phyloP scores from a whole-genome alignment of 495 filamentous ascomycete genomes.

The Neurospora africana region DNA sequence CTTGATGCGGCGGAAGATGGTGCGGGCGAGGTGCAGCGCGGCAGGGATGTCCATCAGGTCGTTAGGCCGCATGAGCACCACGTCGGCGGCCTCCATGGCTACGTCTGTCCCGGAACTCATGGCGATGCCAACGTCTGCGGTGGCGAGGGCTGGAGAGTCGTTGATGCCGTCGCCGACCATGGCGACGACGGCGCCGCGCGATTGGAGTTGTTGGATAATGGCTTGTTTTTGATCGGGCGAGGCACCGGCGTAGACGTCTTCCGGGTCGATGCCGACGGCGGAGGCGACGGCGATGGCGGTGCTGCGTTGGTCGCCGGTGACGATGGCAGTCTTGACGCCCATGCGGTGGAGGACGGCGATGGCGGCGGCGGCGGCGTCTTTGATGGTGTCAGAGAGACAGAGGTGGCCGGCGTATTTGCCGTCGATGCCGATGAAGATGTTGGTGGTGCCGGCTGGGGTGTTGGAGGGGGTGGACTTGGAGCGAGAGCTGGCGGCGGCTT shows the following conservation, averaged over 20 bases:
- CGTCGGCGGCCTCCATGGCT: constrained; percentile 92
- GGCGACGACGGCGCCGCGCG: constrained; percentile 62
- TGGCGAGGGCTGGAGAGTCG: constrained; percentile 91
- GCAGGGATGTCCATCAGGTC: constrained; percentile 88
- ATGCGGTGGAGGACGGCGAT: constrained; percentile 76
- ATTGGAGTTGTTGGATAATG: constrained; percentile 70
- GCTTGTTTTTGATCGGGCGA: constrained; percentile 80
- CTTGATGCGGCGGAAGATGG: constrained; percentile 89
- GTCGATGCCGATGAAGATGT: constrained; percentile 85
- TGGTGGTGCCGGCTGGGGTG: constrained; percentile 59
- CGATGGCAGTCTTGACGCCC: constrained; percentile 77
- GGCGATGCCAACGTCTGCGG: constrained; percentile 85
- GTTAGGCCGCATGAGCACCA: constrained; percentile 89
- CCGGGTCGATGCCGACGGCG: constrained; percentile 66
- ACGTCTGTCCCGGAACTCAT: constrained; percentile 91
- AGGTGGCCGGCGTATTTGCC: constrained; percentile 68
- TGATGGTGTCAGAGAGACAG: constrained; percentile 80
- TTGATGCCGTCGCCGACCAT: constrained; percentile 99
- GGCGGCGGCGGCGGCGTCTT: constrained; percentile 70
- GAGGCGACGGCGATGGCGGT: constrained; percentile 75
- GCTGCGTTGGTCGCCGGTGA: constrained; percentile 81
- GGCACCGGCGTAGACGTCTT: constrained; percentile 69
- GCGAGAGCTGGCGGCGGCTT: constrained; percentile 22
- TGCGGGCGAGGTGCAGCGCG: constrained; percentile 66
- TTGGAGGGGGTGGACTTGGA: constrained; percentile 23